A percentile compares a stretch with the other conserved stretches of the same genome.
phyloP scores from a whole-genome alignment of 345 rosid species.

The Acer negundo region DNA sequence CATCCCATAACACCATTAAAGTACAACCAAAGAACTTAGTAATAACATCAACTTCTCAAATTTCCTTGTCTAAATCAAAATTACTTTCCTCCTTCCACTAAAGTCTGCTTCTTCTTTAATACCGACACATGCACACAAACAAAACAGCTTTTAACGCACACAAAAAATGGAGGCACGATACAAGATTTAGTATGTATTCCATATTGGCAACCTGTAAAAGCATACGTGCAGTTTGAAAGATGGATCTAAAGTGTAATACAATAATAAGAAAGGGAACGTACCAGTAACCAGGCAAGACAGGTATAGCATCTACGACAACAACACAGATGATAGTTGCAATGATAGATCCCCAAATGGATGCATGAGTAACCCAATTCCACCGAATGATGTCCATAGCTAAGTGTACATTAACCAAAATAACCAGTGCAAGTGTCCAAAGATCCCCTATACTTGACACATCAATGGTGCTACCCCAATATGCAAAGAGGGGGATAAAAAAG shows the following conservation, averaged over 20 bases:
- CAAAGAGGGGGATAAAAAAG: constrained; percentile 80
- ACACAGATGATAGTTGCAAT: constrained; percentile 80
- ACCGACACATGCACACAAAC: background rate
- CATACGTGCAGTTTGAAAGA: background rate
- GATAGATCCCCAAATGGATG: constrained; percentile 95
- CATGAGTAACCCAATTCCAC: constrained; percentile 93
- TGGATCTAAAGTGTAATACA: background rate
- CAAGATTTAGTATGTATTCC: background rate
- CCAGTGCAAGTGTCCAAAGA: constrained; percentile 91
- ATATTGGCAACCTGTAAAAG: background rate
- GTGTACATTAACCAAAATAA: constrained; percentile 83
- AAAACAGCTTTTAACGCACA: background rate
- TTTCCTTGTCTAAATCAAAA: background rate
- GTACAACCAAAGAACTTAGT: too few relatives aligned
- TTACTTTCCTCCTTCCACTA: background rate
- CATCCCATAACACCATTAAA: background rate
- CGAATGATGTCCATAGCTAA: constrained; percentile 87
- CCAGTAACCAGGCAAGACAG: constrained; percentile 85
- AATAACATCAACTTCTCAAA: background rate
- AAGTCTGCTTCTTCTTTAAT: background rate
- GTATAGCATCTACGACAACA: constrained; percentile 67
- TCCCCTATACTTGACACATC: constrained; percentile 86
- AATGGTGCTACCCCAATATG: constrained; percentile 73
- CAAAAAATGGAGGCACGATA: background rate
- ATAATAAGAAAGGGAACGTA: constrained; percentile 31